Evolutionary conservation across 2,329 filamentous ascomycete genomes (phyloP).

Genomic region (Pseudogymnoascus pannorum): DNA sequence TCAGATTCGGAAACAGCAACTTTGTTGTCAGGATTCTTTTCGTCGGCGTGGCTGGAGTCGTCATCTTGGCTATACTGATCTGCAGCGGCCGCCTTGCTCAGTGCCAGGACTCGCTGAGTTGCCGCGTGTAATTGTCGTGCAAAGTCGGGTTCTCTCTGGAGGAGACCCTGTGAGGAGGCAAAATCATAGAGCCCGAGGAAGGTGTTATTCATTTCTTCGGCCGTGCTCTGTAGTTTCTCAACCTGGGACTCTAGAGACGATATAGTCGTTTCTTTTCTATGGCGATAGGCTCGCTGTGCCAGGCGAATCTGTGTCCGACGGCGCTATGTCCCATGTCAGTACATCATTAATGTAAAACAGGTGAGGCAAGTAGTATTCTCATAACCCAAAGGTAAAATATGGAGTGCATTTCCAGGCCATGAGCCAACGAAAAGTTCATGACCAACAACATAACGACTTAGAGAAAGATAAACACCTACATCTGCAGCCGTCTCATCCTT

Average conservation of each 20-base stretch:
- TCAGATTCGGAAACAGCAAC: not conserved
- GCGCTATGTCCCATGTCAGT: slow-evolving; percentile 42
- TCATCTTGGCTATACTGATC: slow-evolving; percentile 30
- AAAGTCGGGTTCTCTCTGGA: slow-evolving; percentile 50
- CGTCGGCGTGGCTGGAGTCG: slow-evolving; percentile 17
- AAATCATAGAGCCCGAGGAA: slow-evolving; percentile 63
- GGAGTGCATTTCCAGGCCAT: not conserved
- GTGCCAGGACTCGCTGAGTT: slow-evolving; percentile 49
- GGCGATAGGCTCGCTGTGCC: slow-evolving; percentile 77
- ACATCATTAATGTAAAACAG: not conserved
- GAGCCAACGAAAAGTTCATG: slow-evolving; percentile 6
- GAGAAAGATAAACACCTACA: slow-evolving; percentile 45
- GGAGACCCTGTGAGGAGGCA: slow-evolving; percentile 48
- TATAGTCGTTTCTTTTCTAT: slow-evolving; percentile 78
- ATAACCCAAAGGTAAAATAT: not conserved
- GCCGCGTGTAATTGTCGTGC: slow-evolving; percentile 49
- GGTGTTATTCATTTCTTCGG: slow-evolving; percentile 66
- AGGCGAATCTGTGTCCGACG: slow-evolving; percentile 81
- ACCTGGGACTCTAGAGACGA: slow-evolving; percentile 64
- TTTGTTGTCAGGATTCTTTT: not conserved
- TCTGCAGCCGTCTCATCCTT: slow-evolving; percentile 71
- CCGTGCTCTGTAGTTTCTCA: slow-evolving; percentile 57
- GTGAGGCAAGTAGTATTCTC: not conserved
- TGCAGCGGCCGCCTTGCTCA: slow-evolving; percentile 42
- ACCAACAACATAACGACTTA: slow-evolving; percentile 12